A percentile compares a stretch with the other conserved stretches of the same genome.
These are phyloP conservation scores for Pyrus communis DNA, from an alignment of 306 rosid genomes.

Conservation along the genomic window DNA sequence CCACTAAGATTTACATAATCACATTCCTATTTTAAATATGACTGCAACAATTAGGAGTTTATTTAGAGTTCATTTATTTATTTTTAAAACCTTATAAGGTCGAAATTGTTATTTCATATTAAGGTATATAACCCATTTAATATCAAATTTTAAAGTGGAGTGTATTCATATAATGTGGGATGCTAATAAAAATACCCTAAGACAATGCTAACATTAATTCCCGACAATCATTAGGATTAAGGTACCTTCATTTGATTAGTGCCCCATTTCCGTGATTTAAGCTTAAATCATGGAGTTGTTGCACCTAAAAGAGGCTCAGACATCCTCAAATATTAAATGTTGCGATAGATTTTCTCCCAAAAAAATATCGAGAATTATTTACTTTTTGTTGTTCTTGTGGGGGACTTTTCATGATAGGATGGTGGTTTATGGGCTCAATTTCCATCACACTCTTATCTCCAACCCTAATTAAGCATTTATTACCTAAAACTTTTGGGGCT, in stretches of 20 bases:
- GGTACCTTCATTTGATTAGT: neutral
- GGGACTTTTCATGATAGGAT: neutral
- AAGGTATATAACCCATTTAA: too few species aligned
- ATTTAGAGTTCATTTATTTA: too few species aligned
- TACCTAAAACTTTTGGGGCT: neutral
- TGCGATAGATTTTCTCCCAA: neutral
- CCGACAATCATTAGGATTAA: too few species aligned
- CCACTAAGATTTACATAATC: too few species aligned
- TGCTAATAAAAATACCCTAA: too few species aligned
- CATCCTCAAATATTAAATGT: neutral
- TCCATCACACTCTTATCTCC: conserved; percentile 4
- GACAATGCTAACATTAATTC: too few species aligned
- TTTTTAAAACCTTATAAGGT: too few species aligned
- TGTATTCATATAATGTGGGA: too few species aligned
- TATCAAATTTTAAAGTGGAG: too few species aligned
- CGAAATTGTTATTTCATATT: too few species aligned
- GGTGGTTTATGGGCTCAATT: conserved; percentile 6
- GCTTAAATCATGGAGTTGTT: conserved; percentile 5
- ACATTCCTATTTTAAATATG: too few species aligned
- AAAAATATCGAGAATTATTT: neutral
- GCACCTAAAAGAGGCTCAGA: conserved; percentile 4
- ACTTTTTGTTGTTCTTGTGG: neutral
- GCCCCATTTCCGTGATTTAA: neutral
- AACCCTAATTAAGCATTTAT: neutral
- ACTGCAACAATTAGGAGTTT: too few species aligned